A percentile compares a stretch with the other conserved stretches of the same genome.
Evolutionary conservation across 2,329 filamentous ascomycete species (phyloP).

Genomic region (Karstenula rhodostoma): DNA sequence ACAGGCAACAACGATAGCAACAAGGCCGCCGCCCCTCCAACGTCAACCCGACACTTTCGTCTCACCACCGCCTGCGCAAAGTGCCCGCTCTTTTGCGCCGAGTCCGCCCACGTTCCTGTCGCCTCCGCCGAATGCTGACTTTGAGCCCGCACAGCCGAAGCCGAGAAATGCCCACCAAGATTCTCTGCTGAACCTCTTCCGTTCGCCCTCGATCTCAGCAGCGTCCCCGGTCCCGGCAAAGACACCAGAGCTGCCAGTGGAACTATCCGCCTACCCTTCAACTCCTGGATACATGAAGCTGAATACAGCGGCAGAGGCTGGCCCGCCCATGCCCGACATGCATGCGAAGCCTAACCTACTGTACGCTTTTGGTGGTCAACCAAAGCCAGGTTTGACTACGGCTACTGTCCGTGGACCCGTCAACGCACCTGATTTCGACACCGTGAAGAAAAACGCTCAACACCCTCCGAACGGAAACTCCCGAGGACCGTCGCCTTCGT

Average conservation of each 20-base stretch:
- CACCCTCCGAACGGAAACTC: conserved; percentile 30
- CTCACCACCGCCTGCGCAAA: conserved; percentile 27
- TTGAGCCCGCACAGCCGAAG: conserved; percentile 44
- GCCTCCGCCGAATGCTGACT: conserved; percentile 31
- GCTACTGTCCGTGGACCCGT: conserved; percentile 53
- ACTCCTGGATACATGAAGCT: conserved; percentile 40
- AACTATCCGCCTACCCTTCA: conserved; percentile 56
- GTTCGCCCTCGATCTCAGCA: conserved; percentile 35
- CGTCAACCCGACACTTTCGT: conserved; percentile 30
- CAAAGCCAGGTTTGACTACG: conserved; percentile 40
- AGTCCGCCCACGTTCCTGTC: conserved; percentile 43
- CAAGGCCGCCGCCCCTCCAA: conserved; percentile 33
- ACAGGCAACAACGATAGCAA: conserved; percentile 33
- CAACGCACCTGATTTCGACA: conserved; percentile 53
- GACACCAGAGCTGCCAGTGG: conserved; percentile 49
- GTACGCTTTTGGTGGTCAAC: conserved; percentile 24
- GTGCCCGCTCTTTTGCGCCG: conserved; percentile 28
- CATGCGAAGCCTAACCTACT: conserved; percentile 30
- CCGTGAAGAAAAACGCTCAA: conserved; percentile 44
- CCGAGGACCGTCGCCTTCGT: conserved; percentile 39
- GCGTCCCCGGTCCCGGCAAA: conserved; percentile 31
- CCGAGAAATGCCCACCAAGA: conserved; percentile 54
- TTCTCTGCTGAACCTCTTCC: conserved; percentile 57
- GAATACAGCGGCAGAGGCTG: conserved; percentile 20
- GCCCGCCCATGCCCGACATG: conserved; percentile 28